phyloP scores from a whole-genome alignment of 106 monocot species.

The Hemerocallis citrina region DNA sequence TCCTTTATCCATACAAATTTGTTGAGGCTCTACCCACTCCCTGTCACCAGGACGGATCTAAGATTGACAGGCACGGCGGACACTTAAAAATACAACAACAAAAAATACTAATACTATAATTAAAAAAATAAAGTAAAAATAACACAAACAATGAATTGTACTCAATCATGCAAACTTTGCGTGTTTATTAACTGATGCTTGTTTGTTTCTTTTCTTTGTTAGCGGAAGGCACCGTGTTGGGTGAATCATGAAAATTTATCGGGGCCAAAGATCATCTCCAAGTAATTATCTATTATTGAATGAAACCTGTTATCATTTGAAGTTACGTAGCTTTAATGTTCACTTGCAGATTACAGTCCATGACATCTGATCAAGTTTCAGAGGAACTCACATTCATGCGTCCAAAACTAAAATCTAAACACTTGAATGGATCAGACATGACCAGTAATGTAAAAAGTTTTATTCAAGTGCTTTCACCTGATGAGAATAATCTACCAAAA shows the following conservation, averaged over 20 bases:
- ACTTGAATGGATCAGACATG: conserved; percentile 13
- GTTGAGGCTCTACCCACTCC: too few species aligned
- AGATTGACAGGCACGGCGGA: too few species aligned
- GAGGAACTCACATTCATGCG: conserved; percentile 30
- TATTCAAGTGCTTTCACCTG: conserved; percentile 30
- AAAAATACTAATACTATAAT: too few species aligned
- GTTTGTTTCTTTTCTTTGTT: conserved; percentile 10
- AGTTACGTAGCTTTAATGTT: conserved; percentile 1
- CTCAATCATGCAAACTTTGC: too few species aligned
- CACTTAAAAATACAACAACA: too few species aligned
- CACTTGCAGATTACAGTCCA: conserved; percentile 25
- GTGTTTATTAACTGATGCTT: background rate
- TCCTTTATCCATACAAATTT: too few species aligned
- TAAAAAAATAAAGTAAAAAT: too few species aligned
- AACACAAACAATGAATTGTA: too few species aligned
- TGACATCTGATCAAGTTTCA: conserved; percentile 20
- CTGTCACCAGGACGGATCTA: too few species aligned
- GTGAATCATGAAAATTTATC: conserved; percentile 46
- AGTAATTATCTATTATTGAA: conserved; percentile 25
- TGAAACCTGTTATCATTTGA: background rate
- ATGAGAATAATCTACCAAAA: conserved; percentile 20
- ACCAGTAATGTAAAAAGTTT: conserved; percentile 34
- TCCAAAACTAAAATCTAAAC: conserved; percentile 52
- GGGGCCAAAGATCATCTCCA: conserved; percentile 9
- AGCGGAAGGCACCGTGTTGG: conserved; percentile 52